Base-by-base conservation (phyloP, 2,329 filamentous ascomycete species). In the Xylaria sp. region DNA sequence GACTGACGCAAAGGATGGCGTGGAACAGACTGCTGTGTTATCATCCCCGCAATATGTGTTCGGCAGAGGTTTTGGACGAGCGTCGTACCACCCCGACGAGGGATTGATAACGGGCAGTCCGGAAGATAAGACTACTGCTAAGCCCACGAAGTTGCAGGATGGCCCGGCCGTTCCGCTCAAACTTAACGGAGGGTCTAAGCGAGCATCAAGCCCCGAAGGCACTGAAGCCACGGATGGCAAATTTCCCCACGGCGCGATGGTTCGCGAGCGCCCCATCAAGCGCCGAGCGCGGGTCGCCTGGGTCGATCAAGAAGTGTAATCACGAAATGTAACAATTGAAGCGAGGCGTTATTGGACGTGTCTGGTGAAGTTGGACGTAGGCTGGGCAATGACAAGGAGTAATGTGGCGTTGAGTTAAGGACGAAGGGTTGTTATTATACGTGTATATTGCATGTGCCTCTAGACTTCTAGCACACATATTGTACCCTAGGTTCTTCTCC, bases 1-100 rank as follows among this genome's bases (percentile, higher is more conserved):
- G 58, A 59, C 72, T 49, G 64, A 73, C 1, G 67, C 64, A 60
- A 65, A 77, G 48, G 76, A 81, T 9, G 81, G 81, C 5, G 75
- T 82, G 15, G 81, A 81, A 6, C 86, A 90, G 75, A 88, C 88
- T 80, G 80, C 84, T 1, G 75, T 78, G 33, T 76, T 90, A 18
- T 69, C 75, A 48, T 75, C 74, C 5, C 83, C 86, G 3, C 85
- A 86, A 72, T 81, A 79, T 18, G 76, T 89, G 3, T 89, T 90
- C 65, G 83, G 86, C 0, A 79, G 82, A 67, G 85, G 82, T 2
- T 85, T 86, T 65, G 85, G 84, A 4, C 78, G 78, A 3, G 75
- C 76, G 28, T 56, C 80, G 31, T 56, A 80, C 15, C 78, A 85
- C 52, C 83, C 84, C 0, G 84, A 87, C 52, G 84, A 86, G 25